Evolutionary conservation across 345 rosid species (phyloP).

Genomic region (Gossypium raimondii): DNA sequence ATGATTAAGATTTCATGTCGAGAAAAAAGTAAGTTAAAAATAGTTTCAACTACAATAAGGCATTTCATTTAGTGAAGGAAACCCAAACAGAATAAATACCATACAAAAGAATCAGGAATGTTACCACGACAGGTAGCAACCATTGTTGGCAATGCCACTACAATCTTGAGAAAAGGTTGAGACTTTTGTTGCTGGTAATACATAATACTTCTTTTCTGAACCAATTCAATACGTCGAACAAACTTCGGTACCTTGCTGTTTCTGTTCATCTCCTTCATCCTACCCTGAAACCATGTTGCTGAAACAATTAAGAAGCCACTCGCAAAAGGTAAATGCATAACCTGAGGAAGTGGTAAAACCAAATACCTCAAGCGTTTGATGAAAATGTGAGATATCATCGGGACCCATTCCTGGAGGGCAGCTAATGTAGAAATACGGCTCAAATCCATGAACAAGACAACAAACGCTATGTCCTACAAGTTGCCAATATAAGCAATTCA

Average conservation of each 20-base stretch:
- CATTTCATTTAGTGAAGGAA: background rate
- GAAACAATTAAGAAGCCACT: constrained; percentile 10
- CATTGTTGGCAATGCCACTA: constrained; percentile 91
- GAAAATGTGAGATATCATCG: constrained; percentile 80
- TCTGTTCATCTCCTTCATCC: constrained; percentile 73
- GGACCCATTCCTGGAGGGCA: constrained; percentile 93
- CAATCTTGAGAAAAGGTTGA: constrained; percentile 80
- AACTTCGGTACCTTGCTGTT: constrained; percentile 55
- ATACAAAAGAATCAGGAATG: constrained; percentile 1
- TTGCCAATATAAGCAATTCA: constrained; percentile 6
- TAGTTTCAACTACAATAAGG: background rate
- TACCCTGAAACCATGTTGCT: constrained; percentile 43
- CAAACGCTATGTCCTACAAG: constrained; percentile 84
- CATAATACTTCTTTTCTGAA: constrained; percentile 84
- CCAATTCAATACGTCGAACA: constrained; percentile 61
- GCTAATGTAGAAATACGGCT: constrained; percentile 88
- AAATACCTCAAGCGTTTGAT: constrained; percentile 79
- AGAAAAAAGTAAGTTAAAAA: background rate
- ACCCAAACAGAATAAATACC: background rate
- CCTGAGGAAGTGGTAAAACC: background rate
- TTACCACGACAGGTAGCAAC: constrained; percentile 89
- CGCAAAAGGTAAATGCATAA: constrained; percentile 1
- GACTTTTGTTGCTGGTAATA: constrained; percentile 81
- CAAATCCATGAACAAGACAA: constrained; percentile 92
- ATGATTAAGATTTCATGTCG: background rate